These are phyloP conservation scores for Pulveroboletus sp. DNA, from an alignment of 768 basidiomycete species.

Conservation along the genomic window DNA sequence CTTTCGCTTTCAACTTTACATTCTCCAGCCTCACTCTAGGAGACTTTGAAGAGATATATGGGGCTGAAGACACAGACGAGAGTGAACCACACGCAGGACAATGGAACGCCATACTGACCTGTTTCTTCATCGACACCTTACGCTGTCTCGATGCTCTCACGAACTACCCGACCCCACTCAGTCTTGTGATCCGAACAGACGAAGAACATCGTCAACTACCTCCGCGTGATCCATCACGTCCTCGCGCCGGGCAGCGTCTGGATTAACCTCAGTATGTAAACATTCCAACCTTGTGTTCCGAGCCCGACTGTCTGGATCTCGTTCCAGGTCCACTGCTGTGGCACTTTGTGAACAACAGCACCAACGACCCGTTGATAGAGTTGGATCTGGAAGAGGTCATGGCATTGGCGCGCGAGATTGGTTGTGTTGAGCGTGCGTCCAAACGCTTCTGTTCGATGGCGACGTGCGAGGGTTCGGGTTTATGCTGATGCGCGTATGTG, in stretches of 20 bases:
- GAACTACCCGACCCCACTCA: not conserved
- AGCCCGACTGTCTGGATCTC: no score
- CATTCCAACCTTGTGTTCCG: not conserved
- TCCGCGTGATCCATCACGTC: conserved; percentile 80
- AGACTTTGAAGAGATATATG: no score
- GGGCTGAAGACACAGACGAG: no score
- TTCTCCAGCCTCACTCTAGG: no score
- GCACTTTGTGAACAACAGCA: conserved; percentile 91
- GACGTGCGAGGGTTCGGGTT: not conserved
- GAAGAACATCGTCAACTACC: conserved; percentile 87
- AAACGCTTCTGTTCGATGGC: not conserved
- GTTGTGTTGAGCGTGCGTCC: conserved; percentile 66
- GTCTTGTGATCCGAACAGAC: conserved; percentile 47
- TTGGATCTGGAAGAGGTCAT: conserved; percentile 89
- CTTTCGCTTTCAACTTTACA: no score
- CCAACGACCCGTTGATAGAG: conserved; percentile 80
- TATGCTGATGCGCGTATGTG: conserved; percentile 24
- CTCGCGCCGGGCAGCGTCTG: conserved; percentile 85
- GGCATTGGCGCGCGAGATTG: conserved; percentile 61
- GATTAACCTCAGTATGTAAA: conserved; percentile 67
- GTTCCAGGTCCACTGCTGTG: conserved; percentile 81
- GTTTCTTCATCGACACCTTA: conserved; percentile 97
- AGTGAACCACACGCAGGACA: conserved; percentile 66
- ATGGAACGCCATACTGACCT: conserved; percentile 90
- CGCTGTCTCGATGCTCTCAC: conserved; percentile 15